phyloP scores from a whole-genome alignment of 1,284 basidiomycete species.

The Hypsizygus ulmarius region DNA sequence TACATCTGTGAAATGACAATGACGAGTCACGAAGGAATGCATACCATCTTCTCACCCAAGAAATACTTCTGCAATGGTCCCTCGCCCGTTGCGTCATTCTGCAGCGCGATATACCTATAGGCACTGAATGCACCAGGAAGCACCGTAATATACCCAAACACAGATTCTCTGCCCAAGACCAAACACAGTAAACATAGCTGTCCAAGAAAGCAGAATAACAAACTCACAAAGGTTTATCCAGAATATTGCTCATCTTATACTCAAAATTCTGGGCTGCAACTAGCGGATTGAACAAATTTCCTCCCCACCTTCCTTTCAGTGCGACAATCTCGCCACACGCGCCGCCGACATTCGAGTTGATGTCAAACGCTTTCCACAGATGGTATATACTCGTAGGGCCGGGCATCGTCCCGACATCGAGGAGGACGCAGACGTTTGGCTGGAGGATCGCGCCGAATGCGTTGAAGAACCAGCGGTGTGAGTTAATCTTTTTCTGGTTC shows the following conservation, averaged over 20 bases:
- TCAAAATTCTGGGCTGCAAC: conserved; percentile 94
- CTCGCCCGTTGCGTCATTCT: conserved; percentile 80
- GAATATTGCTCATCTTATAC: conserved; percentile 95
- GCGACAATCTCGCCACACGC: conserved; percentile 98
- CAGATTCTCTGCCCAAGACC: conserved; percentile 48
- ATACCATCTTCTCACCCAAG: conserved; percentile 85
- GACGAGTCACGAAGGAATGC: conserved; percentile 14
- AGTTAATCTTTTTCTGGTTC: conserved; percentile 93
- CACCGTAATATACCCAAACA: conserved; percentile 93
- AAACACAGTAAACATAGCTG: conserved; percentile 1
- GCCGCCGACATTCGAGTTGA: conserved; percentile 93
- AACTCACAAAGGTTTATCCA: conserved; percentile 79
- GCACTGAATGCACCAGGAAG: conserved; percentile 93
- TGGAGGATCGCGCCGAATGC: conserved; percentile 76
- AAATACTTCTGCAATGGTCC: conserved; percentile 95
- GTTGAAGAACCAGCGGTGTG: conserved; percentile 90
- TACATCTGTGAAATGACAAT: neutral
- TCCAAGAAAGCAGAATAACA: neutral
- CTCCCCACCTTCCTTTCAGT: conserved; percentile 80
- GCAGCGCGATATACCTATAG: conserved; percentile 87
- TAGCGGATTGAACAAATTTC: conserved; percentile 79
- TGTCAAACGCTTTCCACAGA: conserved; percentile 96
- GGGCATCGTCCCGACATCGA: conserved; percentile 94
- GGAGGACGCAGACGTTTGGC: conserved; percentile 90
- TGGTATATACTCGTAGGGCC: conserved; percentile 90